These are phyloP conservation scores for Polytrichum formosum DNA, from an alignment of 225 moss, liverwort and hornwort genomes.

Conservation along the genomic window DNA sequence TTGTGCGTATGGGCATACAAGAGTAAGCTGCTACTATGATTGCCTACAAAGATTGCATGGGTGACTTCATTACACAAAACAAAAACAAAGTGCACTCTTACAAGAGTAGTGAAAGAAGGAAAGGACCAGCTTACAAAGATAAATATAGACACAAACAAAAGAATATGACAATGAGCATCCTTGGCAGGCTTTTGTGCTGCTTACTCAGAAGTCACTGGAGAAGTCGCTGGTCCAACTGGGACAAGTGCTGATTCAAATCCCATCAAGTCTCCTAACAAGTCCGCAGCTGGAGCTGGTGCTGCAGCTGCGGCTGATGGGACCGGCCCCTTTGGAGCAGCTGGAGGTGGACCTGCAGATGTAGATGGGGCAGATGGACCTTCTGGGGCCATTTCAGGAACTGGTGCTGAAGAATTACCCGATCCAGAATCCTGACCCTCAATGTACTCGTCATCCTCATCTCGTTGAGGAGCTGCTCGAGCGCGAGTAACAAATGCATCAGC, in stretches of 20 bases:
- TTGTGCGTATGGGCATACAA: too few relatives aligned
- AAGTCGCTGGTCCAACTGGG: constrained; percentile 67
- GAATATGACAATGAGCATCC: too few relatives aligned
- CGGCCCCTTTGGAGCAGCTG: constrained; percentile 31
- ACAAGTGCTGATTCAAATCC: constrained; percentile 89
- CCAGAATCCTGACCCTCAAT: constrained; percentile 82
- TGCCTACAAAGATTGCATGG: too few relatives aligned
- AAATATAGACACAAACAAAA: too few relatives aligned
- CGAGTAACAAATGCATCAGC: constrained; percentile 92
- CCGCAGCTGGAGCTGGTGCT: constrained; percentile 54
- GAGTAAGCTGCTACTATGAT: too few relatives aligned
- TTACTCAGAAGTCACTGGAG: constrained; percentile 56
- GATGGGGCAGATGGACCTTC: constrained; percentile 22
- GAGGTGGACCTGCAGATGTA: constrained; percentile 29
- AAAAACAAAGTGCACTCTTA: too few relatives aligned
- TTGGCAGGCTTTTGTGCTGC: constrained; percentile 2
- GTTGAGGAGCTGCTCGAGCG: constrained; percentile 52
- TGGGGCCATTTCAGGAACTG: constrained; percentile 64
- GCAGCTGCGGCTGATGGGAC: not conserved
- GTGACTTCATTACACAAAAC: too few relatives aligned
- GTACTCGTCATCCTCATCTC: constrained; percentile 93
- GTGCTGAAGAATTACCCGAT: constrained; percentile 71
- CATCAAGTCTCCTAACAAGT: constrained; percentile 89
- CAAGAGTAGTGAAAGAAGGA: too few relatives aligned
- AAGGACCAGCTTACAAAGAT: too few relatives aligned